Evolutionary conservation across 306 rosid genomes (phyloP).

Genomic region (Phaseolus lunatus): DNA sequence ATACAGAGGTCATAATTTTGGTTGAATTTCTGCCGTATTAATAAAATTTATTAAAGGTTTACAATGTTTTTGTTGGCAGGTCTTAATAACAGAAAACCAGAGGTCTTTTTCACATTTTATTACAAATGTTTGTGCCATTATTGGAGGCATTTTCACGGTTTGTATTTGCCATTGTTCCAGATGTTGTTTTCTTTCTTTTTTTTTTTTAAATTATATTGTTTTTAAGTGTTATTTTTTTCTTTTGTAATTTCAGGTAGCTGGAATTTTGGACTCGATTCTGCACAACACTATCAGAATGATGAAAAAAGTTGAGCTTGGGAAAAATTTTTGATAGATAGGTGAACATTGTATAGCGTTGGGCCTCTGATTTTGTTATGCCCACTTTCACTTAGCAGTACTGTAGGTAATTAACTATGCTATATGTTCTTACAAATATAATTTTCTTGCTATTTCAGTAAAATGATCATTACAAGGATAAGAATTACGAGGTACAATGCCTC

Average conservation of each 20-base stretch:
- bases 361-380: slow-evolving; percentile 48
- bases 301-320: slow-evolving; percentile 90
- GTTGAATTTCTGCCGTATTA: slow-evolving; percentile 17
- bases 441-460: slow-evolving; percentile 40
- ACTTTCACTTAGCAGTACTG: slow-evolving; percentile 20
- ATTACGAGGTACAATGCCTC: slow-evolving; percentile 25
- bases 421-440: slow-evolving; percentile 40
- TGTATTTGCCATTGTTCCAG: slow-evolving; percentile 48
- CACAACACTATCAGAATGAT: slow-evolving; percentile 77
- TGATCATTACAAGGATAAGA: slow-evolving; percentile 21
- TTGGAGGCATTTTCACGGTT: slow-evolving; percentile 99
- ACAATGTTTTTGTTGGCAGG: slow-evolving; percentile 56
- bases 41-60: slow-evolving; percentile 2
- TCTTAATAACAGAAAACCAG: slow-evolving; percentile 76
- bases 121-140: slow-evolving; percentile 92
- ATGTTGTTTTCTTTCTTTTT: slow-evolving; percentile 15
- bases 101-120: slow-evolving; percentile 93
- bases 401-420: slow-evolving; percentile 21
- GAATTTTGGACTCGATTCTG: slow-evolving; percentile 88
- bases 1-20: slow-evolving; percentile 16
- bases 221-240: not conserved
- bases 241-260: slow-evolving; percentile 84
- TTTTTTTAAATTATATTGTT: slow-evolving; percentile 21
- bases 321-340: slow-evolving; percentile 71
- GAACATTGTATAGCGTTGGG: slow-evolving; percentile 37